These are phyloP conservation scores for Globisporangium uncinulatum DNA, from an alignment of 352 stramenopile genomes.

Conservation along the genomic window DNA sequence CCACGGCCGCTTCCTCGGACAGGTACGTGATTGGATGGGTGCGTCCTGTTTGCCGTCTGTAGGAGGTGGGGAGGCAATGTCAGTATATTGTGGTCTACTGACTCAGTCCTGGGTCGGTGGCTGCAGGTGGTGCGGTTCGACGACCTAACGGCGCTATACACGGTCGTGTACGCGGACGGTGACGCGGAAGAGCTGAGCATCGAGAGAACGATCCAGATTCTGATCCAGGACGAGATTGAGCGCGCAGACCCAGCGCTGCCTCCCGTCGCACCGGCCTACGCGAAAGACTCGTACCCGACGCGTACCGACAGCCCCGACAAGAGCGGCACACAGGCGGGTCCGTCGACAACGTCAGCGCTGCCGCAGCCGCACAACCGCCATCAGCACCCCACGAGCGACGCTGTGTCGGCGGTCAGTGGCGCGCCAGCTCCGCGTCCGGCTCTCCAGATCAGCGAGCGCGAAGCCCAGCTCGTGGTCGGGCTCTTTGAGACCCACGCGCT, in stretches of 20 bases:
- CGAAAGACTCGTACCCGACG: constrained; percentile 4
- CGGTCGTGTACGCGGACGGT: constrained; percentile 80
- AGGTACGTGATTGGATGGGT: constrained; percentile 18
- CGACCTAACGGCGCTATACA: constrained; percentile 56
- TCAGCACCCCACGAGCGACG: neutral
- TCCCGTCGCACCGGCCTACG: constrained; percentile 14
- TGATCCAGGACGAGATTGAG: constrained; percentile 86
- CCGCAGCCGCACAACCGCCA: constrained; percentile 3
- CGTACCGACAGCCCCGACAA: constrained; percentile 16
- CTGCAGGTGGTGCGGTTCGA: constrained; percentile 76
- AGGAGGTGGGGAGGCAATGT: no score
- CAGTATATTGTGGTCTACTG: no score
- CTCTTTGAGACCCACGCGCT: constrained; percentile 81
- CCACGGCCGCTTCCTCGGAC: constrained; percentile 75
- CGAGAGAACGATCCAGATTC: constrained; percentile 74
- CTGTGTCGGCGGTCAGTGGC: no score
- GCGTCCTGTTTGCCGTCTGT: neutral
- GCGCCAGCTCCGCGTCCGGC: constrained; percentile 2
- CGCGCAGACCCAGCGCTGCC: constrained; percentile 51
- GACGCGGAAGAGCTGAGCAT: constrained; percentile 75
- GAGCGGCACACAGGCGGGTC: neutral
- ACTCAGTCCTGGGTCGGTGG: no score
- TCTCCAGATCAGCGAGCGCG: constrained; percentile 63
- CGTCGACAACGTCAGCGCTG: neutral
- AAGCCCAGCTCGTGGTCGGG: constrained; percentile 67